These are phyloP conservation scores for Boletus eberwhitei DNA, from an alignment of 768 basidiomycete species.

Conservation along the genomic window DNA sequence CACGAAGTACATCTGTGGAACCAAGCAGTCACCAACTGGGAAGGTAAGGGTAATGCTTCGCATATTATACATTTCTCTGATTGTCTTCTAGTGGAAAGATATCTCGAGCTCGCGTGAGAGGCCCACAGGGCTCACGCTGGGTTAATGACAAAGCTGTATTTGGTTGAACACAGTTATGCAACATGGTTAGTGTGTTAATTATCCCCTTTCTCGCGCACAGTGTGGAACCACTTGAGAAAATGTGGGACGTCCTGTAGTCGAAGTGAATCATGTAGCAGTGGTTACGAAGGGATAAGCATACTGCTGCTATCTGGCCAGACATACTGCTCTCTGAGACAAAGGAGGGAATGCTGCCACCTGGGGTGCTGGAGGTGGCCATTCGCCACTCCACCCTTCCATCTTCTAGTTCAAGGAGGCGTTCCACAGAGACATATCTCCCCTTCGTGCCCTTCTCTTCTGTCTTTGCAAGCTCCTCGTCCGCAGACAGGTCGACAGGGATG, in stretches of 20 bases:
- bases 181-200: background rate
- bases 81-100: constrained; percentile 65
- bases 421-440: constrained; percentile 69
- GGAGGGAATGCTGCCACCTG: constrained; percentile 65
- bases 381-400: constrained; percentile 70
- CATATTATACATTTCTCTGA: constrained; percentile 5
- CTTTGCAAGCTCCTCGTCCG: constrained; percentile 53
- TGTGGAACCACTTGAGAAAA: constrained; percentile 65
- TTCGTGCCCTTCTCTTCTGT: constrained; percentile 62
- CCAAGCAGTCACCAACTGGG: constrained; percentile 90
- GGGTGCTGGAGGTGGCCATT: constrained; percentile 74
- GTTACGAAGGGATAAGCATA: constrained; percentile 22
- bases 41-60: constrained; percentile 52
- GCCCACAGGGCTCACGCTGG: background rate
- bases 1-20: constrained; percentile 88
- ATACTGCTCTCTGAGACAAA: constrained; percentile 62
- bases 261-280: background rate
- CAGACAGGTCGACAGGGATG: constrained; percentile 64
- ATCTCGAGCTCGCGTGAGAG: constrained; percentile 71
- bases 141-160: background rate
- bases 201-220: constrained; percentile 21
- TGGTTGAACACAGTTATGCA: background rate
- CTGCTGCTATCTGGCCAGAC: constrained; percentile 60
- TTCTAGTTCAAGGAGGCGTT: constrained; percentile 59
- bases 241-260: constrained; percentile 62